Percentiles rank a stretch among this genome's conserved stretches.
Evolutionary conservation across 345 rosid genomes (phyloP).

Genomic region (Sonneratia alba): DNA sequence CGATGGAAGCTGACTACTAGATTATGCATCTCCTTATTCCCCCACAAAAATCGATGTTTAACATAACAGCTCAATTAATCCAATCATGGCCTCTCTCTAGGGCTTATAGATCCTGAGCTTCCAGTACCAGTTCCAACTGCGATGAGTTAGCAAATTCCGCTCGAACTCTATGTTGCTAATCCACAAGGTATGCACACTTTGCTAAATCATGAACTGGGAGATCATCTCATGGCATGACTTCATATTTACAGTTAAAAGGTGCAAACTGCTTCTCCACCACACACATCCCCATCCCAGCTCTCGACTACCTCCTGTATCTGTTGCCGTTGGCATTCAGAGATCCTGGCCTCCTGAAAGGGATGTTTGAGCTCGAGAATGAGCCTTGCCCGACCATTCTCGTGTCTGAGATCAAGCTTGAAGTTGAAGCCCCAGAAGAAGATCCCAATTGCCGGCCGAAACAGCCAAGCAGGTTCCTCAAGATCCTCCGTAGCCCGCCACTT

Average conservation of each 20-base stretch:
- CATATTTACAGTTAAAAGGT: background rate
- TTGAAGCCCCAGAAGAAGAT: conserved; percentile 11
- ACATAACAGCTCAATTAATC: background rate
- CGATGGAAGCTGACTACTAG: background rate
- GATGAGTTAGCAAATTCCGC: background rate
- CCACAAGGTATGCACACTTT: background rate
- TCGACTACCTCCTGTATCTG: conserved; percentile 5
- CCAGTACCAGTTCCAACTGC: background rate
- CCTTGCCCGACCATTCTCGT: conserved; percentile 18
- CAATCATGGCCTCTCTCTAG: background rate
- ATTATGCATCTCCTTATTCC: background rate
- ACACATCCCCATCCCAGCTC: background rate
- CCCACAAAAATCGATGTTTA: background rate
- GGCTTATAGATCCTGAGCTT: background rate
- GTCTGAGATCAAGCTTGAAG: conserved; percentile 21
- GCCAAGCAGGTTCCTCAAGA: conserved; percentile 34
- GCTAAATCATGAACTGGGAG: background rate
- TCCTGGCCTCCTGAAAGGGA: conserved; percentile 24
- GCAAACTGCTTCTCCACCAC: background rate
- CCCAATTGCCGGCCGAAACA: conserved; percentile 35
- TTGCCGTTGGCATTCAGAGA: conserved; percentile 13
- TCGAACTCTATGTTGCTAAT: background rate
- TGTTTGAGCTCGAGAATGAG: conserved; percentile 9
- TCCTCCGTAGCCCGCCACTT: conserved; percentile 40
- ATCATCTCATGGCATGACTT: background rate